Conservation (phyloP, 176 grass and related monocot species). For the Phyllostachys edulis region DNA sequence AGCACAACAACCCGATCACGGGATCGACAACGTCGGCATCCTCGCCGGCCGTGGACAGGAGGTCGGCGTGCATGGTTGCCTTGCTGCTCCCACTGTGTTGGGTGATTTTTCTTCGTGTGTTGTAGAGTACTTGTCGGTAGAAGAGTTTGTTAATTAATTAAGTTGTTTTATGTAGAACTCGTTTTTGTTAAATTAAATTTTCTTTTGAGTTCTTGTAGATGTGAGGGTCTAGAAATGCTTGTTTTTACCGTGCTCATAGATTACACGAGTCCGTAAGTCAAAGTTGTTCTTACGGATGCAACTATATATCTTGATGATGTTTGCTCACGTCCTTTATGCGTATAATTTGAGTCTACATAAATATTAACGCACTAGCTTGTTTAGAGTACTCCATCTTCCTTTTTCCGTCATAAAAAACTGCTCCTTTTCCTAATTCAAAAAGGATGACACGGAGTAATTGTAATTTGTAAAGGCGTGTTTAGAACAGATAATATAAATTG, state of each 20-base stretch:
- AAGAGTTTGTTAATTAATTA: background rate
- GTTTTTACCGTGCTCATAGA: background rate
- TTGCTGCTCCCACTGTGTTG: background rate
- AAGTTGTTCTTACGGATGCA: background rate
- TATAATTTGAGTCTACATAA: background rate
- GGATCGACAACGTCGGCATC: slow-evolving; percentile 25
- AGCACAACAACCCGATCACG: slow-evolving; percentile 45
- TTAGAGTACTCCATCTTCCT: background rate
- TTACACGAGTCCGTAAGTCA: background rate
- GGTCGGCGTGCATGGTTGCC: background rate
- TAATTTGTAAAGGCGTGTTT: no score
- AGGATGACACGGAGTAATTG: no score
- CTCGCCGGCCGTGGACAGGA: background rate
- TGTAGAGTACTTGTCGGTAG: background rate
- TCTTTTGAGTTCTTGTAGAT: background rate
- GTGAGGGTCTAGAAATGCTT: background rate
- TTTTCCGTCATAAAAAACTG: background rate
- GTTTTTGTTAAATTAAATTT: background rate
- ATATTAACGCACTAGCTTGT: no score
- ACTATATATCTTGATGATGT: background rate
- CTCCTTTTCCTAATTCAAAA: background rate
- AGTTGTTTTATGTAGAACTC: background rate
- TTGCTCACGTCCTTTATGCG: background rate
- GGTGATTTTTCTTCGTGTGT: slow-evolving; percentile 14
- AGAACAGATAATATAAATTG: no score